Percentiles rank a stretch among this genome's conserved stretches.
Conservation (phyloP, 2,329 filamentous ascomycete genomes). For the Teratosphaeria nubilosa region DNA sequence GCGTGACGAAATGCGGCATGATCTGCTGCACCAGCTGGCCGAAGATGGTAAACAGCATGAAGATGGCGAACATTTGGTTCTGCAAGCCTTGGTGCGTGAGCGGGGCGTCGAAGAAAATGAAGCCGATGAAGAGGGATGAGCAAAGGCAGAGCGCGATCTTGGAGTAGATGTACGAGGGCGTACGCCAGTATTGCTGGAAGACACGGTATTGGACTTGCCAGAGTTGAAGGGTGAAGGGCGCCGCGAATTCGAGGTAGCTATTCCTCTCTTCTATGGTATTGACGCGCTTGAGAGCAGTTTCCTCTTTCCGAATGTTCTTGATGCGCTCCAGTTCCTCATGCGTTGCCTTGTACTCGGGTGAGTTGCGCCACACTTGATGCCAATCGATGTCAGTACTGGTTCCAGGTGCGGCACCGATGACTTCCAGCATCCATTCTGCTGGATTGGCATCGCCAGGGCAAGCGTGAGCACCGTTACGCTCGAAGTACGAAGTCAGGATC, state of each 20-base stretch:
- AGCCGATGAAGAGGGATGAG: slow-evolving; percentile 60
- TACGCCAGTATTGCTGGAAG: slow-evolving; percentile 89
- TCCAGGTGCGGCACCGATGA: slow-evolving; percentile 44
- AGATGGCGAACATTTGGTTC: slow-evolving; percentile 79
- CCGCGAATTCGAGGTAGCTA: slow-evolving; percentile 68
- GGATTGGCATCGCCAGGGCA: slow-evolving; percentile 65
- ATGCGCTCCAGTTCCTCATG: slow-evolving; percentile 38
- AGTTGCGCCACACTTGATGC: slow-evolving; percentile 40
- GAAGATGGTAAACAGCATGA: slow-evolving; percentile 73
- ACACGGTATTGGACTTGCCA: slow-evolving; percentile 60
- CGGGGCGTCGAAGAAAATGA: slow-evolving; percentile 56
- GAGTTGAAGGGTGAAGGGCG: slow-evolving; percentile 60
- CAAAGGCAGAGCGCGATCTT: slow-evolving; percentile 60
- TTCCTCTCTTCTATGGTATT: slow-evolving; percentile 39
- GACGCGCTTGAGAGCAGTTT: slow-evolving; percentile 27
- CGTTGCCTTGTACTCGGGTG: slow-evolving; percentile 35
- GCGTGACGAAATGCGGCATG: slow-evolving; percentile 78
- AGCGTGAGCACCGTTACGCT: slow-evolving; percentile 54
- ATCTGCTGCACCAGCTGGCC: slow-evolving; percentile 68
- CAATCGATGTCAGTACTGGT: slow-evolving; percentile 42
- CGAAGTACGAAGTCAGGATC: slow-evolving; percentile 64
- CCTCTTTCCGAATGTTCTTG: slow-evolving; percentile 29
- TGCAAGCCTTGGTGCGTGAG: slow-evolving; percentile 68
- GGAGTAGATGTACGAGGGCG: slow-evolving; percentile 78
- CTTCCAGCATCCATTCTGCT: slow-evolving; percentile 67